Evolutionary conservation across 805 yeast species (phyloP), one percentile per base, ranked within the genome.

Genomic region (Candida pseudofarinosa): DNA sequence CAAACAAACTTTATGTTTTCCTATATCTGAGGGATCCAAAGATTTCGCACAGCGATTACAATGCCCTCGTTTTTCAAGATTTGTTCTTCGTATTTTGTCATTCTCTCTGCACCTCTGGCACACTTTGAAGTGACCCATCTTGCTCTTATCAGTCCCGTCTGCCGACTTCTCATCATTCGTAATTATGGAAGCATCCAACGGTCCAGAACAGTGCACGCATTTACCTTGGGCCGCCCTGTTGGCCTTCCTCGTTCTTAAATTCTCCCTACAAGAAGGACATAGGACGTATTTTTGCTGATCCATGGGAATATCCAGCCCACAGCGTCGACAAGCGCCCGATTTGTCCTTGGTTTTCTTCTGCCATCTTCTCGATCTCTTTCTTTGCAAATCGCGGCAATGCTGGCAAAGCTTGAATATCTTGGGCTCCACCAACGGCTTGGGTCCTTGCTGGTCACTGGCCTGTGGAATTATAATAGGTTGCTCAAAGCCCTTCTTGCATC

Each of bases 201-300:
- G 80, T 2, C 85, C 85, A 1, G 81, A 69, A 47, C 88, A 82
- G 54, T 82, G 87, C 13, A 82, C 84, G 62, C 88, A 82, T 51
- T 74, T 74, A 0, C 88, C 87, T 49, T 71, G 74, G 10, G 79
- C 78, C 4, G 79, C 83, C 33, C 88, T 64, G 41, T 69, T 72
- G 0, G 80, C 79, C 53, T 82, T 82, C 37, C 80, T 63, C 2
- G 73, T 63, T 47, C 87, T 64, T 26, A 81, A 62, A 33, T 74
- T 71, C 50, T 66, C 70, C 34, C 88, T 67, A 52, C 88, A 82
- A 35, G 67, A 69, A 4, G 80, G 79, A 60, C 88, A 82, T 37
- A 82, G 60, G 0, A 80, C 86, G 58, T 60, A 82, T 41, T 73
- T 70, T 33, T 67, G 65, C 40, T 74, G 76, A 17, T 75, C 80